These are phyloP conservation scores for Acer negundo DNA, from an alignment of 345 rosid genomes.

Conservation along the genomic window DNA sequence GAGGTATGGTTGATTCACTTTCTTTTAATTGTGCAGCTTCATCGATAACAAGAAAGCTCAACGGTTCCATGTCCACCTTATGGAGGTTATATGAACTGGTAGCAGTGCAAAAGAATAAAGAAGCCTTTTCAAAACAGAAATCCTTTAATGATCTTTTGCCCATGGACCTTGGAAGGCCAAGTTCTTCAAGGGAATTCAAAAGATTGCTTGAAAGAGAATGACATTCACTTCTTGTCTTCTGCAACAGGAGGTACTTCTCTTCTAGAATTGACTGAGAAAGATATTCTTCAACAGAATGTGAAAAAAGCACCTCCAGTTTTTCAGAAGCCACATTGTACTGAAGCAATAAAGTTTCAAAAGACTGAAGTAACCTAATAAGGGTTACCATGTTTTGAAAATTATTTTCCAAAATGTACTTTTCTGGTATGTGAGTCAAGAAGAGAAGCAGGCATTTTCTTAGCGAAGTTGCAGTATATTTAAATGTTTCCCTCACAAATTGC, in stretches of 20 bases:
- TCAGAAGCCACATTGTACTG: constrained; percentile 23
- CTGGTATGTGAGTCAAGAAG: constrained; percentile 36
- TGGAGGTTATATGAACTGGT: constrained; percentile 35
- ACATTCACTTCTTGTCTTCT: constrained; percentile 28
- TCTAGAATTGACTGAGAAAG: neutral
- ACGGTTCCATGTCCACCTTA: constrained; percentile 18
- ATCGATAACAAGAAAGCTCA: constrained; percentile 46
- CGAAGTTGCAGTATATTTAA: neutral
- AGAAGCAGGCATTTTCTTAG: constrained; percentile 22
- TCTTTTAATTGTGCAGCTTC: constrained; percentile 66
- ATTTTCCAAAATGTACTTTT: constrained; percentile 18
- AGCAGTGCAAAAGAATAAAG: constrained; percentile 46
- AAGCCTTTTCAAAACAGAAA: constrained; percentile 37
- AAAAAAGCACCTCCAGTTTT: constrained; percentile 26
- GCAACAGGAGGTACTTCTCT: neutral
- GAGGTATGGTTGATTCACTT: constrained; percentile 47
- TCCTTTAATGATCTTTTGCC: neutral
- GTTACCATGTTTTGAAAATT: constrained; percentile 2
- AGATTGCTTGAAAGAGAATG: constrained; percentile 18
- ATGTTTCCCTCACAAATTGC: constrained; percentile 29
- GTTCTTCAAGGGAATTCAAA: constrained; percentile 8
- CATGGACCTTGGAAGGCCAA: constrained; percentile 26
- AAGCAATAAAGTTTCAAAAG: constrained; percentile 23
- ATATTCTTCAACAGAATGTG: constrained; percentile 4
- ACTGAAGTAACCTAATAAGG: constrained; percentile 23